Percentiles rank a stretch among this genome's conserved stretches.
These are phyloP conservation scores for Scutellospora calospora DNA, from an alignment of 371 early-diverging fungal genomes.

Conservation along the genomic window DNA sequence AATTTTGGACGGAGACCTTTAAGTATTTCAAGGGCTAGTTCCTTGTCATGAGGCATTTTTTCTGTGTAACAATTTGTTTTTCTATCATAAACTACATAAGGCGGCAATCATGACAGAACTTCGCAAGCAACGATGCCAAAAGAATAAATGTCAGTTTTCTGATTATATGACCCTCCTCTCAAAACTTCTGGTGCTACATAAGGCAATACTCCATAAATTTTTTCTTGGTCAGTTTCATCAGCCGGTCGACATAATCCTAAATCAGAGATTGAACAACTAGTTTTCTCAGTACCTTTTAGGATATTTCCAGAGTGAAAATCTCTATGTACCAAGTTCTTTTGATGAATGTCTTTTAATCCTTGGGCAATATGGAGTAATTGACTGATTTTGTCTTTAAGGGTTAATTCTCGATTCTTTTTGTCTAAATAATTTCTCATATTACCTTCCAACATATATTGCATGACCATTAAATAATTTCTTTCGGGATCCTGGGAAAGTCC, in stretches of 20 bases:
- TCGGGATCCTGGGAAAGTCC: not conserved
- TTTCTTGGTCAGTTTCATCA: not conserved
- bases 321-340: too few species aligned
- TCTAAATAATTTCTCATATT: not conserved
- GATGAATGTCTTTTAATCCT: too few species aligned
- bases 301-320: too few species aligned
- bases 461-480: not conserved
- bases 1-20: not conserved
- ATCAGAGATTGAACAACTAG: too few species aligned
- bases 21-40: not conserved
- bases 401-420: too few species aligned
- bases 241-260: too few species aligned
- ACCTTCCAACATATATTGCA: not conserved
- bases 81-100: not conserved
- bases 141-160: not conserved
- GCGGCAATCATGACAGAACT: not conserved
- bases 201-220: not conserved
- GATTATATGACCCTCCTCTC: not conserved
- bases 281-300: too few species aligned
- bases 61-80: too few species aligned
- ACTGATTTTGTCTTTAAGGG: too few species aligned
- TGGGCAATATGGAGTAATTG: too few species aligned
- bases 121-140: not conserved
- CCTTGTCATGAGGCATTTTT: not conserved
- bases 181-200: slow-evolving; percentile 14